Evolutionary conservation across 1,284 basidiomycete genomes (phyloP).

Genomic region (Vanrija sp.): DNA sequence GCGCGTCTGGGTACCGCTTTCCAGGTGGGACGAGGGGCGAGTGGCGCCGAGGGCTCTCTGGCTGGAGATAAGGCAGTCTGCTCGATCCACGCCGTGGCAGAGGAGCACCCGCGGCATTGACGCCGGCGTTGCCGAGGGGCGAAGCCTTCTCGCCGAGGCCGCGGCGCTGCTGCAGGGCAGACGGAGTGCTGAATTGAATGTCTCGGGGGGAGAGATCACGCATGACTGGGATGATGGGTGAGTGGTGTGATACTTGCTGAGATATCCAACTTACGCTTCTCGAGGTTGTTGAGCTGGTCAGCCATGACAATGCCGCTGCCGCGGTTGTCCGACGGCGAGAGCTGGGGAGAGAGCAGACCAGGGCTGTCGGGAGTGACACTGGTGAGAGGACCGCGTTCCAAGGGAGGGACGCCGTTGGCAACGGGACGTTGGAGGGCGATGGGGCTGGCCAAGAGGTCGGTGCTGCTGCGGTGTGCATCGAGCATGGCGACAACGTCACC

Average conservation of each 20-base stretch:
- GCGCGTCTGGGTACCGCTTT: neutral
- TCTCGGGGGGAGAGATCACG: slow-evolving; percentile 44
- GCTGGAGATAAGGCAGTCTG: slow-evolving; percentile 14
- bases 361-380: neutral
- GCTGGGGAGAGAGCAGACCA: neutral
- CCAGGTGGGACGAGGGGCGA: neutral
- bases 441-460: slow-evolving; percentile 35
- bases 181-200: slow-evolving; percentile 26
- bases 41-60: slow-evolving; percentile 1
- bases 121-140: neutral
- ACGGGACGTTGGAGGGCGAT: slow-evolving; percentile 12
- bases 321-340: slow-evolving; percentile 27
- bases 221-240: slow-evolving; percentile 32
- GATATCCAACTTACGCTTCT: slow-evolving; percentile 21
- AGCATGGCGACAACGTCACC: slow-evolving; percentile 4
- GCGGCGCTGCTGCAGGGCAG: slow-evolving; percentile 13
- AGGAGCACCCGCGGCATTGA: neutral
- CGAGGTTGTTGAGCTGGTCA: slow-evolving; percentile 45
- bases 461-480: neutral
- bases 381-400: neutral
- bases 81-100: slow-evolving; percentile 8
- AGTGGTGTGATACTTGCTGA: neutral
- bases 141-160: slow-evolving; percentile 4
- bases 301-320: slow-evolving; percentile 46
- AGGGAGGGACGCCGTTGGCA: slow-evolving; percentile 2